phyloP scores from a whole-genome alignment of 345 rosid species.

The Conringia planisiliqua region DNA sequence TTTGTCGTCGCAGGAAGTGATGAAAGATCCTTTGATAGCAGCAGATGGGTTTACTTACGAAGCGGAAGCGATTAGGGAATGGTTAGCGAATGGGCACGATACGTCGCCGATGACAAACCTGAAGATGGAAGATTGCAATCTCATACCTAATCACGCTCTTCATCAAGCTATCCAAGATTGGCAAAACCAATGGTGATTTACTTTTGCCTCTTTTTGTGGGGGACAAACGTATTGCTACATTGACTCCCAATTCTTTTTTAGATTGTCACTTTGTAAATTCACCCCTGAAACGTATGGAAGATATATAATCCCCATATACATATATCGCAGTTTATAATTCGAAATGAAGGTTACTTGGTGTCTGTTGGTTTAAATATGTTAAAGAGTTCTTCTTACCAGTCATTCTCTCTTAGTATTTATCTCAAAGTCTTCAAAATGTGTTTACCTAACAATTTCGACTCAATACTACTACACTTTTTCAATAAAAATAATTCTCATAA shows the following conservation, averaged over 20 bases:
- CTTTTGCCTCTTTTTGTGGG: not conserved
- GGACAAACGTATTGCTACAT: not conserved
- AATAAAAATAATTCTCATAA: not conserved
- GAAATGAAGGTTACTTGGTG: not conserved
- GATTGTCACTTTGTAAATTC: conserved; percentile 28
- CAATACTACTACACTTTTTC: not conserved
- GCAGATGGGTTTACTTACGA: conserved; percentile 93
- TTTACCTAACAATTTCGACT: not conserved
- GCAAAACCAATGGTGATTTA: conserved; percentile 54
- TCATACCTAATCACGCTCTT: conserved; percentile 82
- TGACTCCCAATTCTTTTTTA: conserved; percentile 6
- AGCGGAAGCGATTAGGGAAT: conserved; percentile 80
- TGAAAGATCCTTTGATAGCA: conserved; percentile 86
- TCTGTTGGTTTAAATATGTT: not conserved
- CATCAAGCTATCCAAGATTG: conserved; percentile 80
- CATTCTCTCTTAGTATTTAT: not conserved
- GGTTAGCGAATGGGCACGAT: conserved; percentile 76
- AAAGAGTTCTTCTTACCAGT: not conserved
- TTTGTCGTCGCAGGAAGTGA: conserved; percentile 20
- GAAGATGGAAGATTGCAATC: conserved; percentile 57
- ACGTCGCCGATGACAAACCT: conserved; percentile 96
- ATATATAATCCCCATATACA: not conserved
- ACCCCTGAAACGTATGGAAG: not conserved
- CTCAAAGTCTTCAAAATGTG: not conserved
- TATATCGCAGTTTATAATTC: not conserved